Percentiles rank a stretch among this genome's conserved stretches.
phyloP scores from a whole-genome alignment of 768 basidiomycete species.

The Pisolithus albus region DNA sequence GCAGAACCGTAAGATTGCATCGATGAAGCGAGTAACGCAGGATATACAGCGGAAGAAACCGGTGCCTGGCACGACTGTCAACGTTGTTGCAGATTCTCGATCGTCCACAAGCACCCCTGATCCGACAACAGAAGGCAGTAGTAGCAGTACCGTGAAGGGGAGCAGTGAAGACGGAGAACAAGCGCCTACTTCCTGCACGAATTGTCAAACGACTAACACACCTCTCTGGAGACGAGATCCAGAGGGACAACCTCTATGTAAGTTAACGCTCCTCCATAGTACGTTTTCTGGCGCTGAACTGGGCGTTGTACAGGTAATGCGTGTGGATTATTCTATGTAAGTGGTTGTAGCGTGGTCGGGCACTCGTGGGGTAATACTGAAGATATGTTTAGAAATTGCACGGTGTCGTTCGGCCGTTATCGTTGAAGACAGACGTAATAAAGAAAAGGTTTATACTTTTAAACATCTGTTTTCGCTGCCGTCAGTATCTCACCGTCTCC shows the following conservation, averaged over 20 bases:
- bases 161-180: slow-evolving; percentile 61
- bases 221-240: slow-evolving; percentile 90
- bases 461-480: background rate
- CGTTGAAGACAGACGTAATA: slow-evolving; percentile 94
- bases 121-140: slow-evolving; percentile 29
- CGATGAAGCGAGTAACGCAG: slow-evolving; percentile 54
- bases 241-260: slow-evolving; percentile 87
- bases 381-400: slow-evolving; percentile 73
- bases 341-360: slow-evolving; percentile 25
- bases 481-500: background rate
- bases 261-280: slow-evolving; percentile 24
- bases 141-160: slow-evolving; percentile 29
- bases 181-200: slow-evolving; percentile 80
- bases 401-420: slow-evolving; percentile 88
- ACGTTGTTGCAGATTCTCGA: slow-evolving; percentile 29
- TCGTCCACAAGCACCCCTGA: slow-evolving; percentile 69
- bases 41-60: slow-evolving; percentile 52
- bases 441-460: slow-evolving; percentile 71
- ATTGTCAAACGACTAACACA: slow-evolving; percentile 94
- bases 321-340: slow-evolving; percentile 87
- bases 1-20: slow-evolving; percentile 53
- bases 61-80: slow-evolving; percentile 15
- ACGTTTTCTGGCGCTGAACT: slow-evolving; percentile 13
- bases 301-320: slow-evolving; percentile 56
- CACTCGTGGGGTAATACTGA: slow-evolving; percentile 8